phyloP scores from a whole-genome alignment of 1,139 yeast genomes.

The Pichia sp. region DNA sequence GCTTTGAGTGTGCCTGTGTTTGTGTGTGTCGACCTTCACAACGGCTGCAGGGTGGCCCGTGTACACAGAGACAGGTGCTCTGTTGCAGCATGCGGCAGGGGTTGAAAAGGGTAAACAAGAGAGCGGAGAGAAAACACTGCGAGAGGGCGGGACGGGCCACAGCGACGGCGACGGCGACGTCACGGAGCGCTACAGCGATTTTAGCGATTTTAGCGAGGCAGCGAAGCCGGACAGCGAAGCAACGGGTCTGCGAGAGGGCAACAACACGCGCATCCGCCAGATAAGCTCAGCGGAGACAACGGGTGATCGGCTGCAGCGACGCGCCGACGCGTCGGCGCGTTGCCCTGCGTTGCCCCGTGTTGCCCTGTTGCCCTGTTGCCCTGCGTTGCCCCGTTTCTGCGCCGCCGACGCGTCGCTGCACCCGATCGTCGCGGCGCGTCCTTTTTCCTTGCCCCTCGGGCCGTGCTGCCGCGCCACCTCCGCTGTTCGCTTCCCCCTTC shows the following conservation, averaged over 20 bases:
- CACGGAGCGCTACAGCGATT: no score
- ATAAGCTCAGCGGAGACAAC: no score
- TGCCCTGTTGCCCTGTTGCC: no score
- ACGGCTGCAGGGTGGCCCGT: not conserved
- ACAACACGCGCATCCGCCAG: not conserved
- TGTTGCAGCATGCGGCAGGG: not conserved
- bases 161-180: not conserved
- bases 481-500: no score
- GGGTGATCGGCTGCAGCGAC: no score
- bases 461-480: no score
- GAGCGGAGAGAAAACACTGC: not conserved
- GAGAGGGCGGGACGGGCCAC: not conserved
- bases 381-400: no score
- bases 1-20: not conserved
- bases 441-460: not conserved
- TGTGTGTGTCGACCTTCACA: not conserved
- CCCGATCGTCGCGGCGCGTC: not conserved
- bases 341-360: no score
- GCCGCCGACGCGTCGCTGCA: no score
- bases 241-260: not conserved
- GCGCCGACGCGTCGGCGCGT: no score
- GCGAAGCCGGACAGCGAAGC: not conserved
- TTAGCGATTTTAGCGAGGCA: no score
- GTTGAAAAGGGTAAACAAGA: not conserved
- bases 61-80: not conserved